Evolutionary conservation across 225 moss, liverwort and hornwort species (phyloP).

Genomic region (Ulota crispa): DNA sequence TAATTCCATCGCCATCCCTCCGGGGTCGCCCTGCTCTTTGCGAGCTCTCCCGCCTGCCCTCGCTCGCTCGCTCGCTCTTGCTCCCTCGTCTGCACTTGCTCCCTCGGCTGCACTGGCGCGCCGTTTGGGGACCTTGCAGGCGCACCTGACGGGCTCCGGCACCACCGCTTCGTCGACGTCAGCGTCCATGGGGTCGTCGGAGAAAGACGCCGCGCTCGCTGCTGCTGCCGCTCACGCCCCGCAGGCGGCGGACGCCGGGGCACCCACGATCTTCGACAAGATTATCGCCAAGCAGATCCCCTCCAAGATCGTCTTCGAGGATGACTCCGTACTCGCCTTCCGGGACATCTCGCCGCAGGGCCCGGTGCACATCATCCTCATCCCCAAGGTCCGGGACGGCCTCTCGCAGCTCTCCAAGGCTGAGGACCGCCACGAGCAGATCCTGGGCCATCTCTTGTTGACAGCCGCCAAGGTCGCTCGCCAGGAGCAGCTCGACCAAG

Average conservation of each 20-base stretch:
- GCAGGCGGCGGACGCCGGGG: conserved; percentile 47
- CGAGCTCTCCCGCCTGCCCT: background rate
- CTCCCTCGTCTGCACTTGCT: background rate
- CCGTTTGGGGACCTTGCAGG: conserved; percentile 31
- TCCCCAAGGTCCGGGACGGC: conserved; percentile 75
- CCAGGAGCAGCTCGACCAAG: conserved; percentile 64
- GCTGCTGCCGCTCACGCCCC: conserved; percentile 40
- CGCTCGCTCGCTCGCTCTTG: background rate
- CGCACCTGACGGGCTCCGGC: conserved; percentile 13
- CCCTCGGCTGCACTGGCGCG: conserved; percentile 14
- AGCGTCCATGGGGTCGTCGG: conserved; percentile 40
- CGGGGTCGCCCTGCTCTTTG: no score
- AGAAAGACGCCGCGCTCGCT: conserved; percentile 47
- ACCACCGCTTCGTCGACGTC: background rate
- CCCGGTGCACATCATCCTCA: conserved; percentile 76
- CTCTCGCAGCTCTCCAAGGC: conserved; percentile 83
- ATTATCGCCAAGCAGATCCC: conserved; percentile 77
- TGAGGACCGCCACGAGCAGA: conserved; percentile 58
- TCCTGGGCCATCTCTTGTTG: conserved; percentile 75
- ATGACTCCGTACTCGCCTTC: conserved; percentile 77
- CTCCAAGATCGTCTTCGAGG: conserved; percentile 69
- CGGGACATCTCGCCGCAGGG: conserved; percentile 81
- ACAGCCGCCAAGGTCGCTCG: conserved; percentile 63
- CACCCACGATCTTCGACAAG: conserved; percentile 77
- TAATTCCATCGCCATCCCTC: no score